phyloP scores from a whole-genome alignment of 1,284 basidiomycete species.

The Cryptococcus sp. region DNA sequence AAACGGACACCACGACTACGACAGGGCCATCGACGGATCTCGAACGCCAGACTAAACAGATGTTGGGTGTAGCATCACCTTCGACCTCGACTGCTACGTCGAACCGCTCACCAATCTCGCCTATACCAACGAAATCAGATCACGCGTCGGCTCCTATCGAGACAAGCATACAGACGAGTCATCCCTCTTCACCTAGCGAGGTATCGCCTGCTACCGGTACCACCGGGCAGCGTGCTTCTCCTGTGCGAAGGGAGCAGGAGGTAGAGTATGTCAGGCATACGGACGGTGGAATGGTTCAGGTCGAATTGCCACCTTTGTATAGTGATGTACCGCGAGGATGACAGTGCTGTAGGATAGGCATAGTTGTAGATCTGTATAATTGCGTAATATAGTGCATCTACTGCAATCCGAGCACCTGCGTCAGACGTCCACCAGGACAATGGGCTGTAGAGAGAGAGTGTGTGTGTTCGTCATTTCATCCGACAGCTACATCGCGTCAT shows the following conservation, averaged over 20 bases:
- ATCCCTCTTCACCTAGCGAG: background rate
- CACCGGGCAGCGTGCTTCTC: background rate
- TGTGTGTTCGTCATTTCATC: no score
- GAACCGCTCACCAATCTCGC: constrained; percentile 20
- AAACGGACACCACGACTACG: constrained; percentile 19
- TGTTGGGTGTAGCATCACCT: constrained; percentile 22
- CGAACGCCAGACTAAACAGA: background rate
- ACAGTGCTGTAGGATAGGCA: no score
- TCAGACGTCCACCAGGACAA: no score
- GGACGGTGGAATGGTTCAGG: background rate
- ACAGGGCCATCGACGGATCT: constrained; percentile 21
- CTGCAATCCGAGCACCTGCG: no score
- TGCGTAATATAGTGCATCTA: no score
- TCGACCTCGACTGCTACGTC: constrained; percentile 17
- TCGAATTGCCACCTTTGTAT: background rate
- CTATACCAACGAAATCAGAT: background rate
- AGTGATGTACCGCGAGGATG: background rate
- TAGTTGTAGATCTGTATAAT: no score
- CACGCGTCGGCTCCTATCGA: background rate
- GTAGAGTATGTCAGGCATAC: background rate
- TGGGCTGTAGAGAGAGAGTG: no score
- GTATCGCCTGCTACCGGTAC: background rate
- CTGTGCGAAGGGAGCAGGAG: background rate
- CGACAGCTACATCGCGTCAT: no score
- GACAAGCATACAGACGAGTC: no score